Evolutionary conservation across 2,329 filamentous ascomycete genomes (phyloP).

Genomic region (Cladosporium velox): DNA sequence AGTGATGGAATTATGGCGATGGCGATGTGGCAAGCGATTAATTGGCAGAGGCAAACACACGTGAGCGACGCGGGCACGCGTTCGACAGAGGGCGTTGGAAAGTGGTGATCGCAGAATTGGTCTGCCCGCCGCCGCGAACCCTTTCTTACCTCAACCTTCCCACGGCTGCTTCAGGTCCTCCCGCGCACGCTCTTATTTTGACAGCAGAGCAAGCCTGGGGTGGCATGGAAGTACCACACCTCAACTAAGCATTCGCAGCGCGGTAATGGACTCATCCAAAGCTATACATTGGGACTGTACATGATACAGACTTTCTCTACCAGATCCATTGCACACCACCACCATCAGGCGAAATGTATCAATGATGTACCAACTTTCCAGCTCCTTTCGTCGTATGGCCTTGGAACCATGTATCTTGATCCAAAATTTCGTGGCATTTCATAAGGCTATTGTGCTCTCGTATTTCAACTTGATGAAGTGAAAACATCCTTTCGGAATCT

Average conservation of each 20-base stretch:
- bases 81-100: conserved; percentile 1
- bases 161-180: background rate
- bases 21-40: conserved; percentile 16
- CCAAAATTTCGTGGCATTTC: background rate
- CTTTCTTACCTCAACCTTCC: conserved; percentile 14
- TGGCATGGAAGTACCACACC: background rate
- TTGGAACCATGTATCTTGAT: background rate
- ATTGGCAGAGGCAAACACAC: conserved; percentile 9
- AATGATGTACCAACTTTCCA: background rate
- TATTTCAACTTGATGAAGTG: background rate
- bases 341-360: background rate
- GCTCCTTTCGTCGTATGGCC: background rate
- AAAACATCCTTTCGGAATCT: background rate
- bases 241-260: background rate
- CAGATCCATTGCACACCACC: background rate
- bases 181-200: conserved; percentile 6
- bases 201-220: conserved; percentile 1
- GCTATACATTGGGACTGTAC: background rate
- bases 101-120: conserved; percentile 9
- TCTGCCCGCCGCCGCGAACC: background rate
- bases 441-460: background rate
- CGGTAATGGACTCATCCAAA: background rate
- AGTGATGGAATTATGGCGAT: background rate
- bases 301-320: background rate
- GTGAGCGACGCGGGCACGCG: conserved; percentile 16